phyloP scores from a whole-genome alignment of 768 basidiomycete genomes.

The Neoboletus subvelutipes region DNA sequence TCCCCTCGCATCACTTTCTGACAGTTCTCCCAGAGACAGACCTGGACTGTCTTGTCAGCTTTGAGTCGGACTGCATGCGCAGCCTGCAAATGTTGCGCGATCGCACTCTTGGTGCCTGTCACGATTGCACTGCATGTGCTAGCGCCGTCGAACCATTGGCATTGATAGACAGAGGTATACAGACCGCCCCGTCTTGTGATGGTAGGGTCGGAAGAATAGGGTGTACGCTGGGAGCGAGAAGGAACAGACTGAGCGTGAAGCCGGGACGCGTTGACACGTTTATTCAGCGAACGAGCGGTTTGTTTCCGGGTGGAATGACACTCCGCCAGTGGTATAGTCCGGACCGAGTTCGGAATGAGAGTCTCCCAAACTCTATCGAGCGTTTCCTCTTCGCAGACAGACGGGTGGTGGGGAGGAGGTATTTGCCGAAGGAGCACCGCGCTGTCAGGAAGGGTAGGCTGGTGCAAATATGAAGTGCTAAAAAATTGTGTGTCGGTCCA shows the following conservation, averaged over 20 bases:
- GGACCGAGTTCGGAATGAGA: too few relatives aligned
- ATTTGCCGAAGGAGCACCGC: not conserved
- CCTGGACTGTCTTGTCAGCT: conserved; percentile 4
- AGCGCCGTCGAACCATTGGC: conserved; percentile 12
- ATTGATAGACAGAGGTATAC: not conserved
- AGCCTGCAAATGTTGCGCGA: conserved; percentile 11
- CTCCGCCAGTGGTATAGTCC: not conserved
- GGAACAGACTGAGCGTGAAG: not conserved
- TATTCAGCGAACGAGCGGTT: not conserved
- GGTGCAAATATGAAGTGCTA: not conserved
- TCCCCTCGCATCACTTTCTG: conserved; percentile 23
- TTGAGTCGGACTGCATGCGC: conserved; percentile 9
- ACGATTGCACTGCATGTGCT: not conserved
- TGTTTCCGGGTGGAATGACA: not conserved
- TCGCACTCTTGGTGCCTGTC: conserved; percentile 5
- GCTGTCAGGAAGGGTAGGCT: not conserved
- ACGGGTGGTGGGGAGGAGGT: not conserved
- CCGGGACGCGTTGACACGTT: not conserved
- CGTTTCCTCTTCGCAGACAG: not conserved
- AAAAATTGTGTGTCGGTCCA: not conserved
- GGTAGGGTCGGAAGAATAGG: conserved; percentile 4
- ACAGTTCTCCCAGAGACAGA: conserved; percentile 22
- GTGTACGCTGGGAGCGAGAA: not conserved
- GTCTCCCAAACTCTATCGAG: not conserved
- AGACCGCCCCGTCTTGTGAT: not conserved